A percentile compares a stretch with the other conserved stretches of the same genome.
Conservation (phyloP, 108 stramenopile genomes). For the Mayamaea pseudoterrestris region DNA sequence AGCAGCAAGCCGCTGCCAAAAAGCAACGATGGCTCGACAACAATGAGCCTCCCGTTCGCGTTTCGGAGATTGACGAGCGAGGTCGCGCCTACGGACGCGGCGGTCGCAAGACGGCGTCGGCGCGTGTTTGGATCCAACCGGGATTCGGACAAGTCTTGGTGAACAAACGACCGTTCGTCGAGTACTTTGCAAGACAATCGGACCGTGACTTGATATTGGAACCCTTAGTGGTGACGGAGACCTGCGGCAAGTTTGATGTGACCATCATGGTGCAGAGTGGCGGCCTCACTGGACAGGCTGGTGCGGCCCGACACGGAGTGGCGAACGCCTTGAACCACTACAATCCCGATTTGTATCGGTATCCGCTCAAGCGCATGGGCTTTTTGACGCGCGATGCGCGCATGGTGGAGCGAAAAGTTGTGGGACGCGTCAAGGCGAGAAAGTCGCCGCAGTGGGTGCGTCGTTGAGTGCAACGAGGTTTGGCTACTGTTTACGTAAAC, state of each 20-base stretch:
- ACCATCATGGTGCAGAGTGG: constrained; percentile 61
- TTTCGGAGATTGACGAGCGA: constrained; percentile 59
- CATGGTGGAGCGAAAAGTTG: constrained; percentile 94
- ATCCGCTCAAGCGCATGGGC: constrained; percentile 80
- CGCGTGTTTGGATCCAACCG: constrained; percentile 90
- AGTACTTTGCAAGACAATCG: constrained; percentile 75
- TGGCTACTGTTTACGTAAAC: neutral
- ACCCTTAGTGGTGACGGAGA: constrained; percentile 81
- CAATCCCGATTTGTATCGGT: constrained; percentile 83
- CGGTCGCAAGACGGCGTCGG: constrained; percentile 85
- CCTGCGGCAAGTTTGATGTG: constrained; percentile 87
- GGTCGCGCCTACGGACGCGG: constrained; percentile 92
- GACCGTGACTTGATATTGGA: constrained; percentile 64
- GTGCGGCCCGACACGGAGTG: constrained; percentile 90
- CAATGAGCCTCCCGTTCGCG: constrained; percentile 41
- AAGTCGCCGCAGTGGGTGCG: constrained; percentile 97
- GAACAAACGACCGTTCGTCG: constrained; percentile 69
- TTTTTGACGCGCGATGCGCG: constrained; percentile 91
- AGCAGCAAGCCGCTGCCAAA: constrained; percentile 40
- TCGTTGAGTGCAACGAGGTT: constrained; percentile 43
- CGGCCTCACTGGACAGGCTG: constrained; percentile 83
- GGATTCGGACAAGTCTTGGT: constrained; percentile 76
- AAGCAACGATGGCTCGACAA: constrained; percentile 60
- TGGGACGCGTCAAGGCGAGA: constrained; percentile 92
- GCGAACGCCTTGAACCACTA: constrained; percentile 85